Evolutionary conservation across 2,329 filamentous ascomycete species (phyloP).

Genomic region (Endocalyx cinctus): DNA sequence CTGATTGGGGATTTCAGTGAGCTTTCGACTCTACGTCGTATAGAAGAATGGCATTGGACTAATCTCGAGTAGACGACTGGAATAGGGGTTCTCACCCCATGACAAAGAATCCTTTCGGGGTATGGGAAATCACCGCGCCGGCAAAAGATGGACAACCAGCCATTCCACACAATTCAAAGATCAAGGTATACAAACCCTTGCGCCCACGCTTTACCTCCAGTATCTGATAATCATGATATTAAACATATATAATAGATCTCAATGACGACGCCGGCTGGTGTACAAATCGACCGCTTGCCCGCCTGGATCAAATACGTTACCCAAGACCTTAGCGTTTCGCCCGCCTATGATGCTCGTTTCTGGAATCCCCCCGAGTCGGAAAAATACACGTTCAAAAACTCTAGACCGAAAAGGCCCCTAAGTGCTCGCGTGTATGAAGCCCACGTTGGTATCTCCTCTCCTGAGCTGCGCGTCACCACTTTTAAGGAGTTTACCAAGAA

Average conservation of each 20-base stretch:
- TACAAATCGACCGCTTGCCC: slow-evolving; percentile 81
- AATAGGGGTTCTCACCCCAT: slow-evolving; percentile 78
- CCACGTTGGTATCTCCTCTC: slow-evolving; percentile 95
- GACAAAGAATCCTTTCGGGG: slow-evolving; percentile 79
- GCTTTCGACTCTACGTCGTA: slow-evolving; percentile 21
- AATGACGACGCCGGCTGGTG: slow-evolving; percentile 71
- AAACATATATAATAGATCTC: slow-evolving; percentile 81
- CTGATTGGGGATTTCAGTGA: slow-evolving; percentile 92
- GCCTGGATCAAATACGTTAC: slow-evolving; percentile 98
- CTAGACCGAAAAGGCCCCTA: slow-evolving; percentile 73
- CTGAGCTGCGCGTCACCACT: slow-evolving; percentile 80
- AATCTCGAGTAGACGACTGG: slow-evolving; percentile 67
- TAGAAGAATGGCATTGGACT: slow-evolving; percentile 15
- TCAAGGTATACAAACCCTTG: slow-evolving; percentile 78
- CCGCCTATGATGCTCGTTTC: slow-evolving; percentile 90
- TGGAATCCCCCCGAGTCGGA: slow-evolving; percentile 85
- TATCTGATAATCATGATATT: slow-evolving; percentile 3
- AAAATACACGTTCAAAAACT: slow-evolving; percentile 79
- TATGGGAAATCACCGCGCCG: slow-evolving; percentile 78
- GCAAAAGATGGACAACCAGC: slow-evolving; percentile 68
- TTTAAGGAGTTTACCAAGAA: slow-evolving; percentile 97
- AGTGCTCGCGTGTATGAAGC: slow-evolving; percentile 96
- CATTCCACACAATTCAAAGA: slow-evolving; percentile 89
- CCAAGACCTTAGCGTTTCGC: slow-evolving; percentile 84
- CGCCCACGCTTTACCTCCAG: slow-evolving; percentile 4